phyloP scores from a whole-genome alignment of 23 red algal genomes.

The Gracilaria gracilis region DNA sequence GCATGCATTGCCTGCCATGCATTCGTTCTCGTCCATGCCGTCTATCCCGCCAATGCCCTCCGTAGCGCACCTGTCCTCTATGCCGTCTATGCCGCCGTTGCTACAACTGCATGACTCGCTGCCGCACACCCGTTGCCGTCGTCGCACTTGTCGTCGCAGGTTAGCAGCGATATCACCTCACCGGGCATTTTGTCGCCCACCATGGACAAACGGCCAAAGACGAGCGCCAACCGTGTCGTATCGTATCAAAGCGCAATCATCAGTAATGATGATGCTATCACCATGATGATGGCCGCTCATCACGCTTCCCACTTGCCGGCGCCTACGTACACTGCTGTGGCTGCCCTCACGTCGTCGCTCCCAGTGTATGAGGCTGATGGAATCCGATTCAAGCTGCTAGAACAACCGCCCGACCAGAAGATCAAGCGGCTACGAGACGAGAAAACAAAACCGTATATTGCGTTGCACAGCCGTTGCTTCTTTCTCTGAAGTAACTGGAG shows the following conservation, averaged over 20 bases:
- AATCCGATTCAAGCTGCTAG: neutral
- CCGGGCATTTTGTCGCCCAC: conserved; percentile 44
- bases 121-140: conserved; percentile 22
- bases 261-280: conserved; percentile 30
- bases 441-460: too few species aligned
- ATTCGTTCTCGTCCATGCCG: conserved; percentile 22
- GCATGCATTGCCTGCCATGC: conserved; percentile 21
- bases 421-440: too few species aligned
- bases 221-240: neutral
- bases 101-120: conserved; percentile 25
- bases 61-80: neutral
- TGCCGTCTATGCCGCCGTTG: conserved; percentile 27
- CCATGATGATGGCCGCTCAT: conserved; percentile 72
- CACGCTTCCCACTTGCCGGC: conserved; percentile 42
- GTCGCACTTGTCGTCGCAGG: conserved; percentile 3
- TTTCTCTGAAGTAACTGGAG: too few species aligned
- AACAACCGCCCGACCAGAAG: too few species aligned
- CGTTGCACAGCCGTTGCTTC: too few species aligned
- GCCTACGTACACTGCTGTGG: neutral
- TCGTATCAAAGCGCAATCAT: conserved; percentile 23
- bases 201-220: conserved; percentile 27
- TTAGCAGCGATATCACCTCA: conserved; percentile 16
- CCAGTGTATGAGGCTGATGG: conserved; percentile 68
- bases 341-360: conserved; percentile 31
- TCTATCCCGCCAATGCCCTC: conserved; percentile 13